Percentiles rank a stretch among this genome's conserved stretches.
Evolutionary conservation across 306 rosid genomes (phyloP).

Genomic region (Lotus japonicus): DNA sequence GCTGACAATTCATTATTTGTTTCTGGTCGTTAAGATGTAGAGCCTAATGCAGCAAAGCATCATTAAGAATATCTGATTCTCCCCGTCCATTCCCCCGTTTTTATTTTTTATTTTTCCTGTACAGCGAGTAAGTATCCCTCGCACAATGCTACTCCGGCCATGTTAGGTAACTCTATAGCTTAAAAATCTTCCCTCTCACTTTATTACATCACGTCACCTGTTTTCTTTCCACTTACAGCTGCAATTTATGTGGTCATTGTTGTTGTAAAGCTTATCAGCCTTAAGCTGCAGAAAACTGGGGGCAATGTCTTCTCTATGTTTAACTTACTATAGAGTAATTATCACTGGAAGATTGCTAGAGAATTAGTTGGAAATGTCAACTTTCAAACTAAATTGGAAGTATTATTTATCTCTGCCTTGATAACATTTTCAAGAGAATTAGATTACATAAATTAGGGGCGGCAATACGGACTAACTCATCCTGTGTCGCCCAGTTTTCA

Average conservation of each 20-base stretch:
- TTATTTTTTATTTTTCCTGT: no score
- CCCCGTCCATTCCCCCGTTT: no score
- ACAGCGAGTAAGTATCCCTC: no score
- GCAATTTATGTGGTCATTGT: slow-evolving; percentile 49
- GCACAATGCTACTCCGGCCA: no score
- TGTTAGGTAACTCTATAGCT: slow-evolving; percentile 51
- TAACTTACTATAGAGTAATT: slow-evolving; percentile 28
- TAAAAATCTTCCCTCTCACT: slow-evolving; percentile 26
- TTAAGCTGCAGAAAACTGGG: slow-evolving; percentile 41
- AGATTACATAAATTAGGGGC: no score
- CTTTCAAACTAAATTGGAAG: no score
- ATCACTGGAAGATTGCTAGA: neutral
- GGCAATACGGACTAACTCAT: no score
- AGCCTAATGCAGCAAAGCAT: slow-evolving; percentile 27
- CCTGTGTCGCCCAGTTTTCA: no score
- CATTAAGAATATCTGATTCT: slow-evolving; percentile 24
- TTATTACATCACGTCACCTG: slow-evolving; percentile 7
- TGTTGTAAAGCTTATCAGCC: slow-evolving; percentile 49
- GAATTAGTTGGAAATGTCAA: no score
- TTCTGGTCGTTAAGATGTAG: slow-evolving; percentile 21
- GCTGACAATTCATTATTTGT: slow-evolving; percentile 86
- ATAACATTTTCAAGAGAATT: no score
- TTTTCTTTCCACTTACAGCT: slow-evolving; percentile 37
- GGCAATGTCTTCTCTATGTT: slow-evolving; percentile 32
- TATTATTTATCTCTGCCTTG: no score